phyloP scores from a whole-genome alignment of 805 yeast species.

The Metschnikowia orientalis region DNA sequence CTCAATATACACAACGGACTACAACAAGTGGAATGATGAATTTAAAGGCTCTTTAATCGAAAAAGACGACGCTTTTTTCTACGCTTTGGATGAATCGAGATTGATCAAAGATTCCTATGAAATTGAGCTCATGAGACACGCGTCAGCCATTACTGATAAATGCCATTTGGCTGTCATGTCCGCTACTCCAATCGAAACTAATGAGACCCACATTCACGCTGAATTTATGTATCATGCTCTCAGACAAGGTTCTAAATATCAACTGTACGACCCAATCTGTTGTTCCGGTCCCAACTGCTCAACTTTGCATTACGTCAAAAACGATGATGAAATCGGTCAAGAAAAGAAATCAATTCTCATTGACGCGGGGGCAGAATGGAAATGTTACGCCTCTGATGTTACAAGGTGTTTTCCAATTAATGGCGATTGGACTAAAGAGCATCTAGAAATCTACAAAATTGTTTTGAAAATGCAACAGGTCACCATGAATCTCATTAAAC shows the following conservation, averaged over 20 bases:
- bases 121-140: slow-evolving; percentile 68
- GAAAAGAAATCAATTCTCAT: slow-evolving; percentile 67
- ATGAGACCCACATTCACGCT: slow-evolving; percentile 92
- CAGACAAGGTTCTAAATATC: slow-evolving; percentile 87
- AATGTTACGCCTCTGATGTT: slow-evolving; percentile 86
- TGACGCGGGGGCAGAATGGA: slow-evolving; percentile 98
- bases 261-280: slow-evolving; percentile 92
- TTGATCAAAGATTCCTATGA: slow-evolving; percentile 81
- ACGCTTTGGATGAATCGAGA: slow-evolving; percentile 85
- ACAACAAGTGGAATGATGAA: slow-evolving; percentile 41
- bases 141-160: slow-evolving; percentile 79
- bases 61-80: slow-evolving; percentile 45
- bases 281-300: slow-evolving; percentile 91
- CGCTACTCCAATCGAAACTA: slow-evolving; percentile 79
- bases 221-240: slow-evolving; percentile 91
- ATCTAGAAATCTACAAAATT: slow-evolving; percentile 71
- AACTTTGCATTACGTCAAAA: slow-evolving; percentile 83
- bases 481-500: slow-evolving; percentile 68
- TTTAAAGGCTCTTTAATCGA: slow-evolving; percentile 37
- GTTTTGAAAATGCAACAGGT: slow-evolving; percentile 79
- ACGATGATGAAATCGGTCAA: slow-evolving; percentile 53
- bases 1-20: slow-evolving; percentile 50
- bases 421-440: slow-evolving; percentile 89
- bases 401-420: slow-evolving; percentile 91
- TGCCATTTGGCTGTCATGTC: slow-evolving; percentile 91